Percentiles rank a stretch among this genome's conserved stretches.
Evolutionary conservation across 345 rosid genomes (phyloP).

Genomic region (Boechera stricta): DNA sequence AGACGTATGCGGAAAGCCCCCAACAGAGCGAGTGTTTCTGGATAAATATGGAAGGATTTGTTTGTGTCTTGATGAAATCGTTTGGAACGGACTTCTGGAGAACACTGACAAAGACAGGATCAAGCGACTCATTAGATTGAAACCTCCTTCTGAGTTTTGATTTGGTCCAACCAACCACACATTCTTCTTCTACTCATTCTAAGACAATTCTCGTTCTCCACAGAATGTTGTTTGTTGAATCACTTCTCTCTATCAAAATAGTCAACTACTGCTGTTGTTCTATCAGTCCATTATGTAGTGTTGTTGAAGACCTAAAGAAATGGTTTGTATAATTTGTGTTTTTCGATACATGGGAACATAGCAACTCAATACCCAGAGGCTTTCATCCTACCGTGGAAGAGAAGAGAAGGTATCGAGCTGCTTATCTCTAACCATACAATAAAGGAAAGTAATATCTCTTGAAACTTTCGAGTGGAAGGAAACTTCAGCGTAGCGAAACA

Average conservation of each 20-base stretch:
- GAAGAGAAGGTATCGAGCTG: neutral
- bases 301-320: neutral
- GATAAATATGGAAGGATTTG: conserved; percentile 95
- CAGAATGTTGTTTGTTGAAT: conserved; percentile 15
- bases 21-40: conserved; percentile 90
- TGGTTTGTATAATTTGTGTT: neutral
- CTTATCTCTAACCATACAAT: neutral
- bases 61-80: conserved; percentile 89
- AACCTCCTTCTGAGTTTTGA: conserved; percentile 89
- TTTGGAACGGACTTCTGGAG: conserved; percentile 85
- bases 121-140: conserved; percentile 75
- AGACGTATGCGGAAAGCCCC: conserved; percentile 93
- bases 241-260: conserved; percentile 13
- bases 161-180: conserved; percentile 14
- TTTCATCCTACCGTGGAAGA: neutral
- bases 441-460: neutral
- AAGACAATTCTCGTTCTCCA: neutral
- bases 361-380: conserved; percentile 1
- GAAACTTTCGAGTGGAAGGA: neutral
- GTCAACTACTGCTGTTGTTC: conserved; percentile 13
- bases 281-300: conserved; percentile 36
- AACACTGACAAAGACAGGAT: conserved; percentile 87
- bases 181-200: conserved; percentile 4
- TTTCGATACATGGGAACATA: conserved; percentile 11
- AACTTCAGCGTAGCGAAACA: neutral